Conservation (phyloP, 2,329 filamentous ascomycete genomes). For the Fusarium newnesense region DNA sequence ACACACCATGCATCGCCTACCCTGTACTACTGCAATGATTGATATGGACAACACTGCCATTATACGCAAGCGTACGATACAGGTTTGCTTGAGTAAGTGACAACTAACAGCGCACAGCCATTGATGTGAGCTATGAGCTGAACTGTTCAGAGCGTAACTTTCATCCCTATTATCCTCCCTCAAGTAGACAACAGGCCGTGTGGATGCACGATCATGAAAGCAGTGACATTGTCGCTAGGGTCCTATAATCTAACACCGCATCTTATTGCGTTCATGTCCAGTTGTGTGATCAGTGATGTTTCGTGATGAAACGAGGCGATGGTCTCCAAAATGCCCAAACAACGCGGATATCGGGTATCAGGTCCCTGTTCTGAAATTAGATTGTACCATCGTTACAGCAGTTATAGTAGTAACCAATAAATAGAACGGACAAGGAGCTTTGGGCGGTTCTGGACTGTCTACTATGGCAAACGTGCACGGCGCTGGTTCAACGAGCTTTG, state of each 20-base stretch:
- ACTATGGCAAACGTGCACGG: background rate
- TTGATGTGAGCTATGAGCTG: background rate
- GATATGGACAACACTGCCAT: too few species aligned
- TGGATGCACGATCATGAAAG: background rate
- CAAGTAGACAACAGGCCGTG: background rate
- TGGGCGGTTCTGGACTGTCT: background rate
- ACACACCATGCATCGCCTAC: background rate
- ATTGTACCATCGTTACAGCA: background rate
- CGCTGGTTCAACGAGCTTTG: background rate
- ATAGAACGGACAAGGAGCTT: background rate
- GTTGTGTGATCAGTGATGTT: background rate
- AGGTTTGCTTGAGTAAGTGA: background rate
- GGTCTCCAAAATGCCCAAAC: background rate
- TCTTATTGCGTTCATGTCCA: background rate
- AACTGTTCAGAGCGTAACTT: background rate
- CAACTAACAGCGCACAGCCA: background rate
- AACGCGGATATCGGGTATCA: background rate
- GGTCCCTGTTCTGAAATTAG: background rate
- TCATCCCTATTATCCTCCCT: background rate
- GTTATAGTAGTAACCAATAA: background rate
- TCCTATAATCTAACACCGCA: background rate
- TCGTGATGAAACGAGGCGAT: conserved; percentile 14
- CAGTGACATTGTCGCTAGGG: background rate
- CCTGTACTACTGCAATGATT: background rate
- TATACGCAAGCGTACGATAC: background rate